phyloP scores from a whole-genome alignment of 2,329 filamentous ascomycete genomes.

The Blastomyces parvus region DNA sequence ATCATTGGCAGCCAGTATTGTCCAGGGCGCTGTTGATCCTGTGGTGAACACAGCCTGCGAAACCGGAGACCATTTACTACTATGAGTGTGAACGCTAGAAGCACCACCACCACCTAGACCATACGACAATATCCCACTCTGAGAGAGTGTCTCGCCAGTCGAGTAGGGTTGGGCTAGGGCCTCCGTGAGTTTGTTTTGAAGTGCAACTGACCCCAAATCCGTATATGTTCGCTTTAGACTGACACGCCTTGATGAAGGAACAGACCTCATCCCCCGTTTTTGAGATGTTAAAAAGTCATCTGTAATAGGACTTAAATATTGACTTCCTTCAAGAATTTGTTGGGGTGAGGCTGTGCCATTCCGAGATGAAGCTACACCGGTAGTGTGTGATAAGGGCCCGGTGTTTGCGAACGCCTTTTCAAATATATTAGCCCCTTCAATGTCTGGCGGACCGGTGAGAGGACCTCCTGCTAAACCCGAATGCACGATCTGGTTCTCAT shows the following conservation, averaged over 20 bases:
- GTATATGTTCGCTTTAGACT: conserved; percentile 81
- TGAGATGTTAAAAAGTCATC: conserved; percentile 25
- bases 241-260: conserved; percentile 51
- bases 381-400: conserved; percentile 14
- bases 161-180: conserved; percentile 74
- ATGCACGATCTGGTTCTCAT: conserved; percentile 42
- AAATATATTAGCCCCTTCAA: conserved; percentile 70
- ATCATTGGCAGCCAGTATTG: conserved; percentile 91
- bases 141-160: conserved; percentile 40
- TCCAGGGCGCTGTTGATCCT: conserved; percentile 84
- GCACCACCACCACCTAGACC: conserved; percentile 34
- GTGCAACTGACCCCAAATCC: conserved; percentile 61
- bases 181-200: conserved; percentile 78
- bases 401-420: conserved; percentile 63
- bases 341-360: conserved; percentile 11
- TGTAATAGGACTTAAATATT: conserved; percentile 22
- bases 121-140: conserved; percentile 26
- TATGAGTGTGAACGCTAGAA: conserved; percentile 69
- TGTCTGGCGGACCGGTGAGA: conserved; percentile 66
- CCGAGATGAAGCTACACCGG: conserved; percentile 17
- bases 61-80: conserved; percentile 79
- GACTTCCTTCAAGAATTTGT: not conserved
- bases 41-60: conserved; percentile 97
- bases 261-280: conserved; percentile 27
- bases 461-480: conserved; percentile 49